Percentiles rank a stretch among this genome's conserved stretches.
Evolutionary conservation across 495 filamentous ascomycete species (phyloP).

Genomic region (Penicillium parvum): DNA sequence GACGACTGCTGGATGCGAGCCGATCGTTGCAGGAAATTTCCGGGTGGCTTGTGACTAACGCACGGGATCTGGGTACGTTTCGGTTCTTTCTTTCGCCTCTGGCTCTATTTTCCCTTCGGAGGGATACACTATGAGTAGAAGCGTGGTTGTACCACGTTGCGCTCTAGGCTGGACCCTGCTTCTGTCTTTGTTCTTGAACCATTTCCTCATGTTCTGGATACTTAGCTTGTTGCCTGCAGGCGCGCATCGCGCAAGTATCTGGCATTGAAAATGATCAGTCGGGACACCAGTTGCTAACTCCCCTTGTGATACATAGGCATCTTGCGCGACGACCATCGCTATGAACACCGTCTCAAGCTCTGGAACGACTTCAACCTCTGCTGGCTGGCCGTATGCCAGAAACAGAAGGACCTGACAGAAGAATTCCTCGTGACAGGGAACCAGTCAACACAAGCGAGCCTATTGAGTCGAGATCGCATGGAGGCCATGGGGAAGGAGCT

Average conservation of each 20-base stretch:
- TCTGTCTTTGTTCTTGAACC: too few relatives aligned
- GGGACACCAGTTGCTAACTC: conserved; percentile 20
- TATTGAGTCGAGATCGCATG: conserved; percentile 65
- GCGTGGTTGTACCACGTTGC: too few relatives aligned
- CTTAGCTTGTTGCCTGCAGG: conserved; percentile 19
- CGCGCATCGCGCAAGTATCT: conserved; percentile 20
- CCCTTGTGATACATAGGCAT: conserved; percentile 50
- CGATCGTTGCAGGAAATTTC: conserved; percentile 72
- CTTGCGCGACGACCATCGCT: conserved; percentile 67
- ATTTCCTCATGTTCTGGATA: conserved; percentile 9
- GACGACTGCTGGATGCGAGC: conserved; percentile 69
- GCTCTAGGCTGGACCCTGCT: too few relatives aligned
- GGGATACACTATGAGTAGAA: too few relatives aligned
- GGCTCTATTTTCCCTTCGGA: too few relatives aligned
- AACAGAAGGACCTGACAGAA: conserved; percentile 72
- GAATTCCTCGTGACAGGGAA: conserved; percentile 56
- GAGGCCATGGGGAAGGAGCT: conserved; percentile 78
- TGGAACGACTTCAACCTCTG: conserved; percentile 96
- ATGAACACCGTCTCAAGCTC: conserved; percentile 68
- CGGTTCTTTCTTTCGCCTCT: conserved; percentile 9
- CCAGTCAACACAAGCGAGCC: conserved; percentile 54
- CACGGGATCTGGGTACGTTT: conserved; percentile 75
- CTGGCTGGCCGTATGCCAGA: conserved; percentile 84
- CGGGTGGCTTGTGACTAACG: conserved; percentile 79
- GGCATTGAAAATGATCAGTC: not conserved